Evolutionary conservation across 129 eudicot species (phyloP).

Genomic region (Mikania micrantha): DNA sequence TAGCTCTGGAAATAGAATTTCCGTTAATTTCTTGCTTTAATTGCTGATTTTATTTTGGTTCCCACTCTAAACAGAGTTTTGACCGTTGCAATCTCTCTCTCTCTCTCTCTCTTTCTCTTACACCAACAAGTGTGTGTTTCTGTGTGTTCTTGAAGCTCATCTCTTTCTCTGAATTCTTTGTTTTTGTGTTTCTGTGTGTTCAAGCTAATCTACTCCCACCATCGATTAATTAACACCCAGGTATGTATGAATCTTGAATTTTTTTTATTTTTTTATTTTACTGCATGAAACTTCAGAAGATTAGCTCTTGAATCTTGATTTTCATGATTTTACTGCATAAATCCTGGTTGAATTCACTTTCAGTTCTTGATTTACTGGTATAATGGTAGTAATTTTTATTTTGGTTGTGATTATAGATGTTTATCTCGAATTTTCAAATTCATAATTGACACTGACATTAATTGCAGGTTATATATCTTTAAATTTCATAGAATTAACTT

Average conservation of each 20-base stretch:
- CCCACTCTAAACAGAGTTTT: conserved; percentile 34
- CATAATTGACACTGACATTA: background rate
- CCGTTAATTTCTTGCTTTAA: background rate
- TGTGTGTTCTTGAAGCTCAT: conserved; percentile 21
- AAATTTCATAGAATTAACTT: background rate
- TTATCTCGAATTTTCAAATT: background rate
- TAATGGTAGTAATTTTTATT: no score
- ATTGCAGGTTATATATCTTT: background rate
- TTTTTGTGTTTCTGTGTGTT: conserved; percentile 14
- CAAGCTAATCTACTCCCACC: conserved; percentile 1
- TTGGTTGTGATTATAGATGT: no score
- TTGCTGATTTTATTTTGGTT: conserved; percentile 14
- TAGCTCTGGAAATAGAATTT: background rate
- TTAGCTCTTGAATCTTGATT: background rate
- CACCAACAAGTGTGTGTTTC: conserved; percentile 9
- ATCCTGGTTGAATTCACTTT: background rate
- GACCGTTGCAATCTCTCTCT: conserved; percentile 72
- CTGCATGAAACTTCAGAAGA: conserved; percentile 5
- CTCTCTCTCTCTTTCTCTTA: no score
- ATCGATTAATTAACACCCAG: conserved; percentile 16
- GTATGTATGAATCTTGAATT: conserved; percentile 7
- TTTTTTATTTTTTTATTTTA: conserved; percentile 2
- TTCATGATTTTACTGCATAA: background rate
- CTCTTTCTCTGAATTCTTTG: conserved; percentile 29
- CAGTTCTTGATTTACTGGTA: background rate